Conservation (phyloP, 371 early-diverging fungal species). For the Encephalitozoon hellem region DNA sequence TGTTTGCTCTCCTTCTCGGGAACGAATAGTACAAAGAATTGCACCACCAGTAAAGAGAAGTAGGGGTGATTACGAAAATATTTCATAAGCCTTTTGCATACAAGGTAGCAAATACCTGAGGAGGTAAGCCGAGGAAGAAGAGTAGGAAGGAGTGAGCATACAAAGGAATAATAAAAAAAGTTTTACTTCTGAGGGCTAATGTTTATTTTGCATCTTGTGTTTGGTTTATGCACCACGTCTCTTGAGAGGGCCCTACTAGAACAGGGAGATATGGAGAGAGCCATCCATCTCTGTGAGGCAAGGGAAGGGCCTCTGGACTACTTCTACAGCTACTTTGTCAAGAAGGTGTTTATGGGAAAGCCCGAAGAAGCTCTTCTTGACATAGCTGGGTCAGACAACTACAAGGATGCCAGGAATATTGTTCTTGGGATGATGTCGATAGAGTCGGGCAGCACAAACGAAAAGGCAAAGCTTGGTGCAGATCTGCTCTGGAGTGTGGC, state of each 20-base stretch:
- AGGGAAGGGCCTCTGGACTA: not conserved
- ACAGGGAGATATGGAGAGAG: not conserved
- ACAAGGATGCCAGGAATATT: not conserved
- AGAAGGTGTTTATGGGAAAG: conserved; percentile 14
- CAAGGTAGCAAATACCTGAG: too few species aligned
- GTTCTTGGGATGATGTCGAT: not conserved
- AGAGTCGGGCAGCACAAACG: not conserved
- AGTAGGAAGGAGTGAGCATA: not conserved
- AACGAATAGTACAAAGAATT: conserved; percentile 1
- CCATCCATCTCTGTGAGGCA: not conserved
- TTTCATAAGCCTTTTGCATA: not conserved
- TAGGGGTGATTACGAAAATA: not conserved
- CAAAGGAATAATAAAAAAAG: not conserved
- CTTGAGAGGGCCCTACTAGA: not conserved
- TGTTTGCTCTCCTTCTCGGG: conserved; percentile 1
- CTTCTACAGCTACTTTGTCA: conserved; percentile 2
- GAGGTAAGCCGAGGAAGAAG: too few species aligned
- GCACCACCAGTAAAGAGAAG: conserved; percentile 13
- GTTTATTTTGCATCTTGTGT: not conserved
- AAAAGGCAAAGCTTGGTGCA: not conserved
- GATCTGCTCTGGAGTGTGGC: conserved; percentile 1
- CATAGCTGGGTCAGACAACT: not conserved
- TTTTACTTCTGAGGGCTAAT: not conserved
- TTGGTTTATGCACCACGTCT: not conserved
- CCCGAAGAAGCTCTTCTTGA: not conserved